These are phyloP conservation scores for Camillea tinctor DNA, from an alignment of 2,329 filamentous ascomycete genomes.

Conservation along the genomic window DNA sequence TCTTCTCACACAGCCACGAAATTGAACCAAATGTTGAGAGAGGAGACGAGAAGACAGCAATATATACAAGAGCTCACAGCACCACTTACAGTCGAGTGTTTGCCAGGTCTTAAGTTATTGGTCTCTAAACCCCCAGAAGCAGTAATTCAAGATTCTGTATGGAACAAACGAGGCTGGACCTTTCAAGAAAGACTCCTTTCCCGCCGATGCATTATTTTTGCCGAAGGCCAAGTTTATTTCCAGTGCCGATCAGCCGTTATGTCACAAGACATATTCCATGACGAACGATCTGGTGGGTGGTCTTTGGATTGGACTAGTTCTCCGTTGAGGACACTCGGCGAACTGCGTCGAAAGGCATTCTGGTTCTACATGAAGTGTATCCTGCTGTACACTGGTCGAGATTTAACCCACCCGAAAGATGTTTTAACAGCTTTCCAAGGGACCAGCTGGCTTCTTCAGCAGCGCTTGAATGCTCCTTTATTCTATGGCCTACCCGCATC, in stretches of 20 bases:
- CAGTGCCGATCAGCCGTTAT: slow-evolving; percentile 2
- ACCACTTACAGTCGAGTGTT: neutral
- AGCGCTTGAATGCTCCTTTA: neutral
- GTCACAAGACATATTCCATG: slow-evolving; percentile 1
- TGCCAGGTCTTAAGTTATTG: neutral
- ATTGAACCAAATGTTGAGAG: too few relatives aligned
- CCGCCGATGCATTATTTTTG: slow-evolving; percentile 4
- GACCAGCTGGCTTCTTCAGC: neutral
- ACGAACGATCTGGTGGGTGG: neutral
- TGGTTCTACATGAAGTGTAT: slow-evolving; percentile 7
- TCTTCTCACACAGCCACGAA: too few relatives aligned
- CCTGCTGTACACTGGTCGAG: neutral
- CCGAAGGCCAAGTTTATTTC: slow-evolving; percentile 1
- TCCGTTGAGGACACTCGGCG: slow-evolving; percentile 1
- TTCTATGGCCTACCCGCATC: slow-evolving; percentile 2
- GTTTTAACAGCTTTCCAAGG: slow-evolving; percentile 3
- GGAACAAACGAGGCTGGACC: slow-evolving; percentile 5
- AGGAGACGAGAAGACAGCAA: too few relatives aligned
- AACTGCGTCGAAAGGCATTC: neutral
- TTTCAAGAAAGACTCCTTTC: slow-evolving; percentile 5
- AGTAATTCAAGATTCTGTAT: neutral
- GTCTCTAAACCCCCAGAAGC: neutral
- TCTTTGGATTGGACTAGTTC: slow-evolving; percentile 1
- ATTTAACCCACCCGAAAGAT: neutral
- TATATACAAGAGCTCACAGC: neutral